Percentiles rank a stretch among this genome's conserved stretches.
Evolutionary conservation across 2,329 filamentous ascomycete genomes (phyloP).

Genomic region (Volutella citrinella): DNA sequence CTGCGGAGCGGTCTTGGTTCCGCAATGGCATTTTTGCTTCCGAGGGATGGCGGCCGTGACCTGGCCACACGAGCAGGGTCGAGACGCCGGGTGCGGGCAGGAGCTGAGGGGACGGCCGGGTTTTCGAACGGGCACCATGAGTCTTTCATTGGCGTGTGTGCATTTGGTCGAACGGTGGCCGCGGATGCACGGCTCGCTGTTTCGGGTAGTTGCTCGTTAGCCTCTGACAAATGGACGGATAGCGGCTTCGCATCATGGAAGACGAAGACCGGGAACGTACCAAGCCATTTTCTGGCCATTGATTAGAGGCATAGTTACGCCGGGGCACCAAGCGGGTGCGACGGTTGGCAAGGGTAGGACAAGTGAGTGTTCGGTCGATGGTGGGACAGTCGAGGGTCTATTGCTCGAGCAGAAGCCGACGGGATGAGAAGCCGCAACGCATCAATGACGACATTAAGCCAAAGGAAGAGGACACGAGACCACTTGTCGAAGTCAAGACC

Average conservation of each 20-base stretch:
- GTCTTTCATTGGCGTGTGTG: slow-evolving; percentile 62
- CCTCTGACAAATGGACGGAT: neutral
- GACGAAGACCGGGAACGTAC: slow-evolving; percentile 43
- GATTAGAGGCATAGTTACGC: slow-evolving; percentile 60
- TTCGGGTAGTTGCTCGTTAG: slow-evolving; percentile 12
- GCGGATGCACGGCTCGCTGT: slow-evolving; percentile 70
- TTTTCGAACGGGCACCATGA: slow-evolving; percentile 69
- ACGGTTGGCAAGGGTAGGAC: slow-evolving; percentile 15
- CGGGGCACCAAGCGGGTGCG: slow-evolving; percentile 11
- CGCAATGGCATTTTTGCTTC: slow-evolving; percentile 55
- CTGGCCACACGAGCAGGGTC: slow-evolving; percentile 58
- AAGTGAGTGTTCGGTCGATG: slow-evolving; percentile 6
- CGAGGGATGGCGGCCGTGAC: slow-evolving; percentile 64
- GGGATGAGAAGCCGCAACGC: too few relatives aligned
- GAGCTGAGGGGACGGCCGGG: slow-evolving; percentile 68
- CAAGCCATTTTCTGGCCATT: slow-evolving; percentile 72
- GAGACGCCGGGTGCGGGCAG: slow-evolving; percentile 63
- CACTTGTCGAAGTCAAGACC: too few relatives aligned
- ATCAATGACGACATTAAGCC: too few relatives aligned
- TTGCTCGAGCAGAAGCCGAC: slow-evolving; percentile 18
- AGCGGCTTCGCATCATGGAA: neutral
- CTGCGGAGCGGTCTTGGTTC: slow-evolving; percentile 28
- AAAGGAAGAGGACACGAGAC: too few relatives aligned
- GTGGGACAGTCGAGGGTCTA: slow-evolving; percentile 9
- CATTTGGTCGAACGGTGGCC: slow-evolving; percentile 76